A percentile compares a stretch with the other conserved stretches of the same genome.
These are phyloP conservation scores for Medicago truncatula DNA, from an alignment of 306 rosid species.

Conservation along the genomic window MtrunA17r5.0-ANR NC_053043.1:33359001-33359500, in stretches of 20 bases:
- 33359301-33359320: slow-evolving; percentile 13
- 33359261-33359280: not conserved
- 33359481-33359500: not conserved
- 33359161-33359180: not conserved
- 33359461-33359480: slow-evolving; percentile 4
- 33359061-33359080: too few species aligned
- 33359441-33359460: not conserved
- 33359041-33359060: too few species aligned
- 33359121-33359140: too few species aligned
- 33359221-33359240: slow-evolving; percentile 8
- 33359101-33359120: too few species aligned
- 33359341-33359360: not conserved
- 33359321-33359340: slow-evolving; percentile 17
- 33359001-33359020: too few species aligned
- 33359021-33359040: too few species aligned
- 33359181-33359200: not conserved
- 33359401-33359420: not conserved
- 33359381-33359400: not conserved
- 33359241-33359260: not conserved
- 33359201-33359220: slow-evolving; percentile 42
- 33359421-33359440: not conserved
- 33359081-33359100: too few species aligned
- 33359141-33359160: not conserved
- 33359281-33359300: not conserved
- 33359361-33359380: slow-evolving; percentile 11